Evolutionary conservation across 495 filamentous ascomycete species (phyloP).

Genomic region (Cladorrhinum samala): DNA sequence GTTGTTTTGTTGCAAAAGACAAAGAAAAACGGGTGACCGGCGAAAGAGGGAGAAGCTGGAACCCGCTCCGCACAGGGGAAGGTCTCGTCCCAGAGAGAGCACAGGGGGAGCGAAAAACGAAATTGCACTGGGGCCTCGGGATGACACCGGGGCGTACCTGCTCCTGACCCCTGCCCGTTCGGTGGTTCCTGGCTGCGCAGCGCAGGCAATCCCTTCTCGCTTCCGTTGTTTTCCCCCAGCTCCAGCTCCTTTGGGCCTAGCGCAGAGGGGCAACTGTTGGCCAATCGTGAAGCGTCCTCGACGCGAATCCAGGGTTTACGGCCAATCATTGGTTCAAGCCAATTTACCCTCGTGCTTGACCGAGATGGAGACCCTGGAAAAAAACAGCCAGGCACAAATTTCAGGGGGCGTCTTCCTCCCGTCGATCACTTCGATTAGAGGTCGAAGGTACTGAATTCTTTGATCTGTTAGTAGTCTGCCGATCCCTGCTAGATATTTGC

Average conservation of each 20-base stretch:
- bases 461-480: not conserved
- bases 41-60: constrained; percentile 9
- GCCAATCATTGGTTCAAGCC: constrained; percentile 14
- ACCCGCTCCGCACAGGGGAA: constrained; percentile 8
- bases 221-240: constrained; percentile 1
- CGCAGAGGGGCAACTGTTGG: not conserved
- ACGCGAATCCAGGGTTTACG: constrained; percentile 8
- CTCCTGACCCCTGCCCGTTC: constrained; percentile 15
- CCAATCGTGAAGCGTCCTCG: constrained; percentile 18
- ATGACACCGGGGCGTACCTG: constrained; percentile 11
- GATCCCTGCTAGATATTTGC: constrained; percentile 1
- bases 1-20: constrained; percentile 29
- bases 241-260: constrained; percentile 14
- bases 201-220: not conserved
- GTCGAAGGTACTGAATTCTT: not conserved
- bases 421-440: constrained; percentile 14
- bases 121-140: constrained; percentile 28
- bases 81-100: constrained; percentile 13
- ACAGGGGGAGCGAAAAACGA: constrained; percentile 28
- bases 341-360: constrained; percentile 12
- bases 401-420: constrained; percentile 21
- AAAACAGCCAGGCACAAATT: constrained; percentile 20
- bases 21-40: constrained; percentile 3
- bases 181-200: constrained; percentile 17
- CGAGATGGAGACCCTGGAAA: constrained; percentile 7